These are phyloP conservation scores for Eimeria maxima DNA, from an alignment of 169 alveolate species.

Conservation along the genomic window DNA sequence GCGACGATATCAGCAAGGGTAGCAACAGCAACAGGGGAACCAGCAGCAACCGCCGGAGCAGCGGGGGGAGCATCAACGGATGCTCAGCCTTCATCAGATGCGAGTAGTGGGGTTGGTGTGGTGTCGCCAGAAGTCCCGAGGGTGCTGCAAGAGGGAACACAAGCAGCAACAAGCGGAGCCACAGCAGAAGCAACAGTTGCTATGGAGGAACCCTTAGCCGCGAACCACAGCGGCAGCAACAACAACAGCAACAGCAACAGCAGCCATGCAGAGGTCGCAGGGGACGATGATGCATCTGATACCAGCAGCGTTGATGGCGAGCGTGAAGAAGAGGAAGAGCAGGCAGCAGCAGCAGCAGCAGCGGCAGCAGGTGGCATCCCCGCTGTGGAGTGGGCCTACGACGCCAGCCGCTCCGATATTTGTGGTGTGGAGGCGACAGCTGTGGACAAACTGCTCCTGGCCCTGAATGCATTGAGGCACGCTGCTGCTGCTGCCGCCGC, in stretches of 20 bases:
- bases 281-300: background rate
- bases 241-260: constrained; percentile 23
- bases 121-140: background rate
- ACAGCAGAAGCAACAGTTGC: background rate
- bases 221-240: constrained; percentile 1
- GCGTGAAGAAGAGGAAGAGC: constrained; percentile 8
- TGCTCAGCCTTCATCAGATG: background rate
- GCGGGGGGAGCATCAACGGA: constrained; percentile 14
- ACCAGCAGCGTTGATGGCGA: background rate
- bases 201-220: background rate
- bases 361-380: constrained; percentile 57
- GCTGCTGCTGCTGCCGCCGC: background rate
- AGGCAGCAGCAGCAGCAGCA: constrained; percentile 51
- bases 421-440: constrained; percentile 12
- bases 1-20: too few relatives aligned
- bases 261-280: background rate
- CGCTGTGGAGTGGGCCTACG: constrained; percentile 42
- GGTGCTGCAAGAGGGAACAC: constrained; percentile 12
- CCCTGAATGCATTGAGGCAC: constrained; percentile 10
- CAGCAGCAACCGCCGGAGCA: too few relatives aligned
- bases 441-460: constrained; percentile 8
- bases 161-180: background rate
- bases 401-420: background rate
- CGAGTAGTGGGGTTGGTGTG: background rate
- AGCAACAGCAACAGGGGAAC: too few relatives aligned